phyloP scores from a whole-genome alignment of 352 stramenopile genomes.

The Phytophthora colocasiae region DNA sequence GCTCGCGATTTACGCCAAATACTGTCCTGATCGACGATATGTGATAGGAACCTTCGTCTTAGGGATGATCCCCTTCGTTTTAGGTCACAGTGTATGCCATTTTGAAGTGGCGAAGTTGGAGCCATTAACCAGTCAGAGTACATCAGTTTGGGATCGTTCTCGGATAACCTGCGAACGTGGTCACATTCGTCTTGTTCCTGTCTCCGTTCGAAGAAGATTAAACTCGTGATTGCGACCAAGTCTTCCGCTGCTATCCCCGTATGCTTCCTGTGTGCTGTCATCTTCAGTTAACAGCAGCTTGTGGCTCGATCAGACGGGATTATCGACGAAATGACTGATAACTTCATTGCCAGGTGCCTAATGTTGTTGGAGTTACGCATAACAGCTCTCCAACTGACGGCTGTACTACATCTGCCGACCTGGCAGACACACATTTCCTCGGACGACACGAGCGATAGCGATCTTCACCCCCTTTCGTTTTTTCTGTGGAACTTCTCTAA shows the following conservation, averaged over 20 bases:
- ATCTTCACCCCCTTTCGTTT: no score
- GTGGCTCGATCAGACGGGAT: constrained; percentile 61
- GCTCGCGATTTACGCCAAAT: constrained; percentile 32
- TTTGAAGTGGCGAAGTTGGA: constrained; percentile 18
- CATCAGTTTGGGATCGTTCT: constrained; percentile 23
- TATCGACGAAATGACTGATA: constrained; percentile 50
- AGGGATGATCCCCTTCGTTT: constrained; percentile 6
- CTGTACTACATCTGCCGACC: constrained; percentile 56
- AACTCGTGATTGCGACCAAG: constrained; percentile 34
- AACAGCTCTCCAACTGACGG: constrained; percentile 43
- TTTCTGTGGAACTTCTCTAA: no score
- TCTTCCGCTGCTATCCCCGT: constrained; percentile 52
- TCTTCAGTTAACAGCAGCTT: constrained; percentile 58
- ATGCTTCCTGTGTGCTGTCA: constrained; percentile 55
- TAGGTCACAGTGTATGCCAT: constrained; percentile 32
- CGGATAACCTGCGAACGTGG: constrained; percentile 31
- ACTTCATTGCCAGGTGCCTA: constrained; percentile 60
- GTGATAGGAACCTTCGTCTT: constrained; percentile 12
- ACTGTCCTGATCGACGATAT: constrained; percentile 27
- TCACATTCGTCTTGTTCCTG: constrained; percentile 35
- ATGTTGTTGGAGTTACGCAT: constrained; percentile 42
- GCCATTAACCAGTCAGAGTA: constrained; percentile 33
- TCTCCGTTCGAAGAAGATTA: constrained; percentile 42
- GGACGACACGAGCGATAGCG: no score
- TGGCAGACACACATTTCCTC: no score